phyloP scores from a whole-genome alignment of 345 rosid species.

The Salix udensis region DNA sequence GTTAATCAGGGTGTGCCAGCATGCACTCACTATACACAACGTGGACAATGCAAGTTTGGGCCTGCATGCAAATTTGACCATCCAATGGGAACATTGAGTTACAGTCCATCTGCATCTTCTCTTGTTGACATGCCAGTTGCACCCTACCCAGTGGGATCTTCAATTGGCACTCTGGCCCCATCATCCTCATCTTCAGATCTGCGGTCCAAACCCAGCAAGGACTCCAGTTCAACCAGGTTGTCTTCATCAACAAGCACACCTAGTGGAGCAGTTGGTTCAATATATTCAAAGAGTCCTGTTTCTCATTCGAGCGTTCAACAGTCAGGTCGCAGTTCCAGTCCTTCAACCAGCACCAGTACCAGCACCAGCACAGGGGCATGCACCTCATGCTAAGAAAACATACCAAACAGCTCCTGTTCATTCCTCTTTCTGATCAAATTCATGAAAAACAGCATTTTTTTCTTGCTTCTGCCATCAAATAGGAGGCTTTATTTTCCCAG shows the following conservation, averaged over 20 bases:
- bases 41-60: constrained; percentile 36
- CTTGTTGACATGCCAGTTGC: constrained; percentile 69
- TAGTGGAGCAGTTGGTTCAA: constrained; percentile 42
- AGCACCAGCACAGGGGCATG: constrained; percentile 17
- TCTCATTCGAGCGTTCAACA: constrained; percentile 35
- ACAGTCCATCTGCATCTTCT: constrained; percentile 78
- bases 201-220: constrained; percentile 52
- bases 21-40: constrained; percentile 30
- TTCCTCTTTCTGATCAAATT: constrained; percentile 30
- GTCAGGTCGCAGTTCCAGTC: constrained; percentile 44
- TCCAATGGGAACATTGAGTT: constrained; percentile 53
- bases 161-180: constrained; percentile 59
- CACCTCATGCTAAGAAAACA: constrained; percentile 30
- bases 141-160: constrained; percentile 69
- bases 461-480: constrained; percentile 27
- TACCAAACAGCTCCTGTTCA: constrained; percentile 19
- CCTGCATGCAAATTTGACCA: constrained; percentile 64
- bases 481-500: constrained; percentile 38
- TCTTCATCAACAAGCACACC: constrained; percentile 39
- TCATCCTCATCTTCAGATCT: constrained; percentile 63
- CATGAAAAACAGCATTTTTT: constrained; percentile 16
- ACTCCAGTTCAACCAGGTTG: constrained; percentile 44
- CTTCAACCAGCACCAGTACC: constrained; percentile 26
- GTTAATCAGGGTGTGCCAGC: constrained; percentile 20
- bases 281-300: constrained; percentile 31